These are phyloP conservation scores for Medicago truncatula DNA, from an alignment of 306 rosid genomes.

Conservation along the genomic window MtrunA17r5.0-ANR NC_053045.1:5879001-5879500, in stretches of 20 bases:
- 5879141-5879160: constrained; percentile 26
- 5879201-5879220: constrained; percentile 39
- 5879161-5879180: constrained; percentile 30
- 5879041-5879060: constrained; percentile 34
- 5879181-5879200: constrained; percentile 45
- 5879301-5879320: constrained; percentile 4
- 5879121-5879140: neutral
- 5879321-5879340: constrained; percentile 43
- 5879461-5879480: constrained; percentile 6
- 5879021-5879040: constrained; percentile 22
- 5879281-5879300: constrained; percentile 53
- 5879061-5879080: neutral
- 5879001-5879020: constrained; percentile 5
- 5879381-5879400: neutral
- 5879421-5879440: neutral
- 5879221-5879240: constrained; percentile 36
- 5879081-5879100: neutral
- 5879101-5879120: neutral
- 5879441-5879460: constrained; percentile 23
- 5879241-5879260: constrained; percentile 13
- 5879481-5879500: constrained; percentile 49
- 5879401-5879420: constrained; percentile 26
- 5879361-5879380: neutral
- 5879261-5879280: constrained; percentile 52
- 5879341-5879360: neutral